Base-by-base conservation (phyloP, 768 basidiomycete species). In the Thelephora ganbajun region DNA sequence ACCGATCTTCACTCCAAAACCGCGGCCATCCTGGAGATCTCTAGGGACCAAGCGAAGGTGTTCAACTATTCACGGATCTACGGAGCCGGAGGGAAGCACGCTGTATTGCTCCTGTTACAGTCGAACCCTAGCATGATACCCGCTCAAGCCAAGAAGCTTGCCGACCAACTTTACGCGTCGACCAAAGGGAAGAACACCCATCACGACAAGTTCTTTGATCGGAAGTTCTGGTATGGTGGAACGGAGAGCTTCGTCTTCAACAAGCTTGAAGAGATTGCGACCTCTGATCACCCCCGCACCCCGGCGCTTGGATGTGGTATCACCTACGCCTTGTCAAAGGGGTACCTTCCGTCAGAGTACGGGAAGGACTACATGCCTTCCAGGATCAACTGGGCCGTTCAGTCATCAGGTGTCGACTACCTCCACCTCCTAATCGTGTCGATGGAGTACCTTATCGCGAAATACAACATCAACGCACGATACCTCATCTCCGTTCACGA, bases 31-130 rank as follows among this genome's bases (percentile, higher is more conserved):
- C 69, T 98, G 35, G 87, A 88, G 14, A 93, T 93, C 53, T 87
- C 90, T 35, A 77, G 94, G 30, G 91, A 98, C 57, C 82, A 87
- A 54, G 94, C 96, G 30, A 98, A 99, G 62, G 89, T 93, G 33
- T 99, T 99, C 77, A 99, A 99, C 60, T 99, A 98, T 58, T 96
- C 94, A 39, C 80, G 94, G 33, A 96, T 99, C 55, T 98, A 98
- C 57, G 93, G 94, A n/a, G 94, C 94, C 1, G 96, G 93, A 5
- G 88, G 91, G 80, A 82, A 83, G 49, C 92, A 99, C 55, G 96
- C 93, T 2, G 69, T 90, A 5, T 75, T 91, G 9, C 73, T 98
- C 1, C 71, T 99, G 3, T 67, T 90, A 41, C 93, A 98, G 61
- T 76, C 83, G 12, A 94, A 84, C 54, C 70, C 89, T 0, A 73